phyloP scores from a whole-genome alignment of 768 basidiomycete species.

The Boletus barrowsii region DNA sequence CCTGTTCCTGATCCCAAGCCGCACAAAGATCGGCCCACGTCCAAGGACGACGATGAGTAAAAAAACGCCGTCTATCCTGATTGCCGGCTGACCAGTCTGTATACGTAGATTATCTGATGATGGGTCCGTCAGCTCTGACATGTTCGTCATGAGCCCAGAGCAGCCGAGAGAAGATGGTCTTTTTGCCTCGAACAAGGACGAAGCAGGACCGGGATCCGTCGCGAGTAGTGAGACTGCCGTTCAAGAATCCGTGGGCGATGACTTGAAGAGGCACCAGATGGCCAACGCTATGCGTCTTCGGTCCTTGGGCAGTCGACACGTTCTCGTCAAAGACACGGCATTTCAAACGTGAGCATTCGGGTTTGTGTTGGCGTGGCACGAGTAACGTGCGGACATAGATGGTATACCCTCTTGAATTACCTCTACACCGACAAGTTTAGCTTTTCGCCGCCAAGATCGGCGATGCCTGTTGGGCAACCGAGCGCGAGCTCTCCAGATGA shows the following conservation, averaged over 20 bases:
- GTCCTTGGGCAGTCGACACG: constrained; percentile 20
- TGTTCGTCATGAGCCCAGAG: constrained; percentile 15
- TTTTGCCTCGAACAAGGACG: background rate
- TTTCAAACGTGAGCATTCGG: constrained; percentile 24
- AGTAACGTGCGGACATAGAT: constrained; percentile 20
- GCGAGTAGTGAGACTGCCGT: background rate
- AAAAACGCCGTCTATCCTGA: too few relatives aligned
- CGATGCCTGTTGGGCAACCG: background rate
- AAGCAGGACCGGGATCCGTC: background rate
- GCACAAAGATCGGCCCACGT: too few relatives aligned
- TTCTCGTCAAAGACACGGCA: constrained; percentile 27
- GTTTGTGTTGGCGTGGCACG: too few relatives aligned
- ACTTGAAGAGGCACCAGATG: background rate
- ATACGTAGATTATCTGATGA: constrained; percentile 9
- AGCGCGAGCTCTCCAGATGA: constrained; percentile 6
- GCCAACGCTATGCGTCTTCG: constrained; percentile 1
- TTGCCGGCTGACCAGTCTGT: constrained; percentile 1
- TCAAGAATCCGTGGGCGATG: background rate
- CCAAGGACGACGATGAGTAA: too few relatives aligned
- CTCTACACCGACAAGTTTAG: constrained; percentile 35
- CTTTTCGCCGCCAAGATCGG: constrained; percentile 31
- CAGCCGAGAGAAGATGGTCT: background rate
- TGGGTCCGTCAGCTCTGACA: constrained; percentile 12
- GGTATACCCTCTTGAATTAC: constrained; percentile 39
- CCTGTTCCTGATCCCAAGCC: too few relatives aligned